A percentile compares a stretch with the other conserved stretches of the same genome.
These are phyloP conservation scores for Vanderwaltozyma tropicalis DNA, from an alignment of 805 yeast species.

Conservation along the genomic window DNA sequence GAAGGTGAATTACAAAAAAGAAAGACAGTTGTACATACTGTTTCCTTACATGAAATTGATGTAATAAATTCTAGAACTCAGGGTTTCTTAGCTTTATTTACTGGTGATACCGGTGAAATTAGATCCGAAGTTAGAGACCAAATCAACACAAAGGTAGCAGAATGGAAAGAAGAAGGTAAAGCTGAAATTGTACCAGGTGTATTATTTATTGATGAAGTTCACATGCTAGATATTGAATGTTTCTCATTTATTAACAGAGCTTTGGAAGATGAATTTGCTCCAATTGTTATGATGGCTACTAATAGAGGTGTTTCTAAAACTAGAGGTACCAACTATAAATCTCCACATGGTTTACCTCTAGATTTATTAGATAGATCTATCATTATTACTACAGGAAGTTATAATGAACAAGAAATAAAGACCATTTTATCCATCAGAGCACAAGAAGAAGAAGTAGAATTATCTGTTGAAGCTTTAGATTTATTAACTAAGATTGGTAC, in stretches of 20 bases:
- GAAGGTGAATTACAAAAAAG: slow-evolving; percentile 97
- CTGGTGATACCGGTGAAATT: slow-evolving; percentile 97
- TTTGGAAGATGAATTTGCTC: slow-evolving; percentile 90
- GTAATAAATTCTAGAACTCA: slow-evolving; percentile 96
- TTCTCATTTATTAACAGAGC: slow-evolving; percentile 94
- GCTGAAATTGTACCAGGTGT: slow-evolving; percentile 98
- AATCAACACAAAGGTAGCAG: slow-evolving; percentile 92
- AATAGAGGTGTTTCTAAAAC: slow-evolving; percentile 91
- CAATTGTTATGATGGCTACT: slow-evolving; percentile 96
- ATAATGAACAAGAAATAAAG: slow-evolving; percentile 73
- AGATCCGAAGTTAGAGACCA: slow-evolving; percentile 92
- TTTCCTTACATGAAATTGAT: slow-evolving; percentile 95
- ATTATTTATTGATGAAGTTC: slow-evolving; percentile 92
- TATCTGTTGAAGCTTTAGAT: slow-evolving; percentile 72
- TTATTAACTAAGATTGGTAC: slow-evolving; percentile 80
- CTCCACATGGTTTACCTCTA: slow-evolving; percentile 96
- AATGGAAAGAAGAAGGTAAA: slow-evolving; percentile 98
- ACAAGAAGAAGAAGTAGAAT: slow-evolving; percentile 85
- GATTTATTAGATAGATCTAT: slow-evolving; percentile 91
- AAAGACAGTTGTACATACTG: slow-evolving; percentile 92
- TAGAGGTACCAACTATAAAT: slow-evolving; percentile 84
- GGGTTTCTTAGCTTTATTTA: slow-evolving; percentile 90
- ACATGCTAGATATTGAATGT: slow-evolving; percentile 95
- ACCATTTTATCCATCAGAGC: slow-evolving; percentile 84
- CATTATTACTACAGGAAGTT: slow-evolving; percentile 76